Conservation (phyloP, 2,329 filamentous ascomycete genomes). For the Aspergillus phoenicis region DNA sequence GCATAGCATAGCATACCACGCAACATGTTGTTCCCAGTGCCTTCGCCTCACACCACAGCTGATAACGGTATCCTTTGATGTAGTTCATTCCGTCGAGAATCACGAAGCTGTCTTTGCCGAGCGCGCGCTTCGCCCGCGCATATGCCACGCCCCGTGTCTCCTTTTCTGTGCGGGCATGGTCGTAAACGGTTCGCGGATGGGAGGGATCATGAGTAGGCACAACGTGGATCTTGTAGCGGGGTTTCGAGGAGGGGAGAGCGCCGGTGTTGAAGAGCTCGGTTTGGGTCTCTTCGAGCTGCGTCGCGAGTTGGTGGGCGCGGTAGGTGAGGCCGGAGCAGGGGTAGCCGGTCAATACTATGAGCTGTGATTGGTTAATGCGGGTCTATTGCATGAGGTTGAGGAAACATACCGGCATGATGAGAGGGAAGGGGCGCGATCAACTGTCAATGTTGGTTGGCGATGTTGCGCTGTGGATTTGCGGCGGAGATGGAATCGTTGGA, state of each 20-base stretch:
- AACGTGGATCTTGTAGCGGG: conserved; percentile 47
- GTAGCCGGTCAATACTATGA: conserved; percentile 64
- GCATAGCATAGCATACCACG: conserved; percentile 50
- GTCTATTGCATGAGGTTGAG: background rate
- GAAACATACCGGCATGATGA: conserved; percentile 33
- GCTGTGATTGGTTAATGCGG: conserved; percentile 41
- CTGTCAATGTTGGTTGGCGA: conserved; percentile 20
- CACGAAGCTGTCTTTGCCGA: conserved; percentile 61
- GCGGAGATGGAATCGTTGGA: background rate
- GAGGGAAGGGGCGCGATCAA: conserved; percentile 1
- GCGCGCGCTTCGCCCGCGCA: conserved; percentile 61
- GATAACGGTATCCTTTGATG: conserved; percentile 69
- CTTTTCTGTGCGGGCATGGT: conserved; percentile 62
- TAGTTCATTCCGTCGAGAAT: conserved; percentile 68
- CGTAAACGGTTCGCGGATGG: conserved; percentile 56
- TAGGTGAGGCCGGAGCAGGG: conserved; percentile 66
- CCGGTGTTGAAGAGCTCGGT: conserved; percentile 46
- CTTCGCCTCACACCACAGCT: conserved; percentile 69
- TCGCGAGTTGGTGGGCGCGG: conserved; percentile 60
- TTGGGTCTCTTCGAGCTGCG: conserved; percentile 52
- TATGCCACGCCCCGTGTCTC: conserved; percentile 64
- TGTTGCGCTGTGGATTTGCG: conserved; percentile 9
- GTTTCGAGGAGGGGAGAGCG: conserved; percentile 43
- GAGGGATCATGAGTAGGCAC: conserved; percentile 44
- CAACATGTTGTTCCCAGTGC: conserved; percentile 63